phyloP scores from a whole-genome alignment of 352 stramenopile species.

The Phytophthora vignae region DNA sequence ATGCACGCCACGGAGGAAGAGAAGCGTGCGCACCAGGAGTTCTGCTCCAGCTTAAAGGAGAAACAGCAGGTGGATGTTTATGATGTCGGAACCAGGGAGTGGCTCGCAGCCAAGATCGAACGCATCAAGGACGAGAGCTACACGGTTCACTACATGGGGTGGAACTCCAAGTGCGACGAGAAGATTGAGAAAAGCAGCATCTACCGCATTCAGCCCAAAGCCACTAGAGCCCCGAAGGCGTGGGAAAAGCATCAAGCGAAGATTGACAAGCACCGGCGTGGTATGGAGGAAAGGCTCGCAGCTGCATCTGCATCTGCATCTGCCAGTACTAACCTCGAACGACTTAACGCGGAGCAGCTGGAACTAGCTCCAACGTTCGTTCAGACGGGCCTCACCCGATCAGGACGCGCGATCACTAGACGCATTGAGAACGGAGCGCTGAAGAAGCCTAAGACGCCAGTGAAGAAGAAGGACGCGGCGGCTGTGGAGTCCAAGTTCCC shows the following conservation, averaged over 20 bases:
- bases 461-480: slow-evolving; percentile 38
- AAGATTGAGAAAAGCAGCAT: slow-evolving; percentile 39
- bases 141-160: slow-evolving; percentile 74
- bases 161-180: slow-evolving; percentile 68
- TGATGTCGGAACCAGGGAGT: slow-evolving; percentile 55
- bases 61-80: slow-evolving; percentile 70
- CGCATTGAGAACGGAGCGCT: slow-evolving; percentile 51
- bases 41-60: slow-evolving; percentile 37
- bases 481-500: slow-evolving; percentile 50
- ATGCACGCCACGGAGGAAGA: slow-evolving; percentile 24
- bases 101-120: slow-evolving; percentile 71
- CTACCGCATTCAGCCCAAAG: slow-evolving; percentile 54
- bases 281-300: slow-evolving; percentile 31
- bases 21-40: slow-evolving; percentile 35
- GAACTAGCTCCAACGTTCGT: slow-evolving; percentile 59
- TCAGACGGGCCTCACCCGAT: slow-evolving; percentile 67
- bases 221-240: slow-evolving; percentile 37
- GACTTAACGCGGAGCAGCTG: slow-evolving; percentile 9
- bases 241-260: slow-evolving; percentile 61
- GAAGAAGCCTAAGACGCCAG: slow-evolving; percentile 30
- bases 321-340: slow-evolving; percentile 15
- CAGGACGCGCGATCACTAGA: slow-evolving; percentile 72
- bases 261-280: slow-evolving; percentile 48
- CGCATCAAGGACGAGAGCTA: slow-evolving; percentile 34
- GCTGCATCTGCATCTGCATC: not conserved